Percentiles rank a stretch among this genome's conserved stretches.
Evolutionary conservation across 2,329 filamentous ascomycete genomes (phyloP).

Genomic region (Claviceps citrina): DNA sequence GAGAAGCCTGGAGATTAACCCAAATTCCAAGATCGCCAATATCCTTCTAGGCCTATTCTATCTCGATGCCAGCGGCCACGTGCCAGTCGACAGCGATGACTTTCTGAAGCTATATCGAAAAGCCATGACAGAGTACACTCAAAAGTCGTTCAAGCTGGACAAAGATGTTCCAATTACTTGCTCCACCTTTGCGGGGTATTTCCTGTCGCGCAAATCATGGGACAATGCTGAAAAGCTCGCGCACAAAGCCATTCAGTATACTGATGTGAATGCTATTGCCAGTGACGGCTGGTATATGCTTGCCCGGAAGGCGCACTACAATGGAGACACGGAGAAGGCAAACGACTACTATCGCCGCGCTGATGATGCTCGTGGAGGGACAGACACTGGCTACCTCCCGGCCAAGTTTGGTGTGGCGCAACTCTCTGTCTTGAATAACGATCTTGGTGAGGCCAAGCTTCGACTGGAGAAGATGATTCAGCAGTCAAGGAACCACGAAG

Average conservation of each 20-base stretch:
- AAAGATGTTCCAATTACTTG: conserved; percentile 82
- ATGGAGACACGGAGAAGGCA: conserved; percentile 58
- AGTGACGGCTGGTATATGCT: conserved; percentile 96
- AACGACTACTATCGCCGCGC: conserved; percentile 78
- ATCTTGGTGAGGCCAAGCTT: conserved; percentile 84
- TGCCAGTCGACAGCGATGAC: conserved; percentile 67
- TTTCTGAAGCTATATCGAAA: conserved; percentile 80
- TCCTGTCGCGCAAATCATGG: conserved; percentile 67
- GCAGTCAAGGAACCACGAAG: conserved; percentile 67
- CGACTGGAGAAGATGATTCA: conserved; percentile 88
- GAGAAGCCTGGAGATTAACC: conserved; percentile 62
- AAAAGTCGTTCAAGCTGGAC: conserved; percentile 85
- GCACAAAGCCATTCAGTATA: conserved; percentile 85
- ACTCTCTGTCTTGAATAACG: conserved; percentile 67
- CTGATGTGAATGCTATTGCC: conserved; percentile 89
- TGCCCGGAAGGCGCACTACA: conserved; percentile 78
- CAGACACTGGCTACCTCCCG: conserved; percentile 81
- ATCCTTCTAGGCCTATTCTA: conserved; percentile 83
- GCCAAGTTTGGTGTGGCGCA: conserved; percentile 92
- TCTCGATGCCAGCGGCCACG: conserved; percentile 69
- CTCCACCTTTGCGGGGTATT: conserved; percentile 80
- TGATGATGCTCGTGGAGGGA: conserved; percentile 78
- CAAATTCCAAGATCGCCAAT: conserved; percentile 77
- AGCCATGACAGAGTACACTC: conserved; percentile 87
- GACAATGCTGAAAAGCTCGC: conserved; percentile 72